Evolutionary conservation across 768 basidiomycete genomes (phyloP), one percentile per base, ranked within the genome.

Genomic region (Suillus cothurnatus): DNA sequence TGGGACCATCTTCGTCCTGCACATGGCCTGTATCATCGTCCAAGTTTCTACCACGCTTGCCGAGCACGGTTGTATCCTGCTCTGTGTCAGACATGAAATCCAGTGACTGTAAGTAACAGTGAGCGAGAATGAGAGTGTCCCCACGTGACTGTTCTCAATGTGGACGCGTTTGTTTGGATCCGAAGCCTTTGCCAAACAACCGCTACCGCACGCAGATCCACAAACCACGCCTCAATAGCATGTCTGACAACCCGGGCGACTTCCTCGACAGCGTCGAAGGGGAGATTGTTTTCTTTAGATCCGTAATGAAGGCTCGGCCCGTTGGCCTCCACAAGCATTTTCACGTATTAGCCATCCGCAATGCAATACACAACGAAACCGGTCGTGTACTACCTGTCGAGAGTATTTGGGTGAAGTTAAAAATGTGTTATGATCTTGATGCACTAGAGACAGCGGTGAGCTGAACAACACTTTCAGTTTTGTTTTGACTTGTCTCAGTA

Each of bases 271-370:
- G 85, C 8, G 85, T 93, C 61, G 87, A 89, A 69, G 94, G 94
- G 47, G 94, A 95, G 76, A 92, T 94, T 56, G 84, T 91, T 11
- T 91, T 95, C 77, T 94, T 95, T 74, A 86, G 90, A 59, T 90
- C 91, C 8, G 81, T 94, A 61, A 92, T 91, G 85, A 88, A 88
- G 53, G 85, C 92, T 21, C 84, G 94, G 62, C 94, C 94, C 0
- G 86, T 95, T 62, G 94, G 94, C 52, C 87, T 90, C 38, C 90
- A 95, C 76, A 88, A 88, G 34, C 86, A 93, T 78, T 94, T 94
- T 77, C 91, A 94, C 72, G 80, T 91, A 73, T 81, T 95, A 63
- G 84, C 86, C 65, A 89, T 95, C 58, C 87, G 88, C 64, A 88
- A 85, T 70, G 80, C 85, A 55, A 92, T 95, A 66, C 79, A 83